A percentile compares a stretch with the other conserved stretches of the same genome.
phyloP scores from a whole-genome alignment of 2,329 filamentous ascomycete genomes.

The Sarocladium oryzae region DNA sequence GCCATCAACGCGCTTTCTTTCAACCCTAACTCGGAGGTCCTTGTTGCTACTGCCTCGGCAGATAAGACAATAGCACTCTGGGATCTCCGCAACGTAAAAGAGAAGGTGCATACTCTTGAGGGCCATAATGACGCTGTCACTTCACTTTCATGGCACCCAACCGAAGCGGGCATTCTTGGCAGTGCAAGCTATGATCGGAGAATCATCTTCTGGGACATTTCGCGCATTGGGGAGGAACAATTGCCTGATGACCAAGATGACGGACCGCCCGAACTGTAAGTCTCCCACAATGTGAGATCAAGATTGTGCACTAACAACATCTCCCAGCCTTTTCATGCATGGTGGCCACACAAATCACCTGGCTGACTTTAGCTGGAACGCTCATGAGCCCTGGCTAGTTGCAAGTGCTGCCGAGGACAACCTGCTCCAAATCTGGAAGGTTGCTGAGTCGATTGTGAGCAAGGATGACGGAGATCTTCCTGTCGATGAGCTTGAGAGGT shows the following conservation, averaged over 20 bases:
- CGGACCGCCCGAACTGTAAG: slow-evolving; percentile 87
- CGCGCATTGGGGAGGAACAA: slow-evolving; percentile 87
- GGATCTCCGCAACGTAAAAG: slow-evolving; percentile 87
- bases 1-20: slow-evolving; percentile 96
- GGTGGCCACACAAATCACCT: slow-evolving; percentile 96
- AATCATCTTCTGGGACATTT: slow-evolving; percentile 95
- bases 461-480: slow-evolving; percentile 70
- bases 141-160: slow-evolving; percentile 90
- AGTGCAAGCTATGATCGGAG: slow-evolving; percentile 90
- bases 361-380: slow-evolving; percentile 96
- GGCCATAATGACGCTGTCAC: slow-evolving; percentile 87
- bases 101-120: slow-evolving; percentile 83
- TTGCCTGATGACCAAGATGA: slow-evolving; percentile 92
- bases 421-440: slow-evolving; percentile 89
- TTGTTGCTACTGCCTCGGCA: slow-evolving; percentile 87
- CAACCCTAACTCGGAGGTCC: slow-evolving; percentile 83
- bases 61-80: slow-evolving; percentile 94
- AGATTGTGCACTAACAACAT: slow-evolving; percentile 15
- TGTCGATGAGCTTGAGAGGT: slow-evolving; percentile 68
- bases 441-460: slow-evolving; percentile 73
- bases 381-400: slow-evolving; percentile 93
- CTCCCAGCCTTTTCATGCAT: slow-evolving; percentile 83
- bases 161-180: slow-evolving; percentile 79
- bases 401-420: slow-evolving; percentile 96
- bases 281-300: slow-evolving; percentile 17